phyloP scores from a whole-genome alignment of 2,329 filamentous ascomycete genomes.

The Daldinia eschscholtzii region DNA sequence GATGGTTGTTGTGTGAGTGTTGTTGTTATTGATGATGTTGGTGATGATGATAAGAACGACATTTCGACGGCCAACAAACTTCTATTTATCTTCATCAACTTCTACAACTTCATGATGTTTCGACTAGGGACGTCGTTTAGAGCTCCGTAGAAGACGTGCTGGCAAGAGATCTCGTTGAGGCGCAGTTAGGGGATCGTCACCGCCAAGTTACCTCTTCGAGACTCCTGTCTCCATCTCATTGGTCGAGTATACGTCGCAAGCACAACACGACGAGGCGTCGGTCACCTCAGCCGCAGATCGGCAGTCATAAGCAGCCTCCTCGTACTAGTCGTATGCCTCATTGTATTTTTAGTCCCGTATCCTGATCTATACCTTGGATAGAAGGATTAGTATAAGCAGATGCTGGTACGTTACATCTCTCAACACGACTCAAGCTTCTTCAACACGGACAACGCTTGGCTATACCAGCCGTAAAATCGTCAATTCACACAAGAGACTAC shows the following conservation, averaged over 20 bases:
- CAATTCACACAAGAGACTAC: neutral
- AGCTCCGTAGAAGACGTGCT: neutral
- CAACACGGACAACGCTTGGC: neutral
- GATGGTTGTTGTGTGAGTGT: neutral
- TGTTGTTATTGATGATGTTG: neutral
- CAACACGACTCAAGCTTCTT: neutral
- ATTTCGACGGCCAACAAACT: neutral
- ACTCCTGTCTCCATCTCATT: neutral
- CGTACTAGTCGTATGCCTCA: neutral
- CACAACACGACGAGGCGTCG: neutral
- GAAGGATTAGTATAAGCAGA: neutral
- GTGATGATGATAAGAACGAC: neutral
- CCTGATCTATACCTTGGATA: neutral
- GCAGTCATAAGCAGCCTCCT: constrained; percentile 6
- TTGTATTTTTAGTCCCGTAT: neutral
- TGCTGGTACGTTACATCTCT: constrained; percentile 3
- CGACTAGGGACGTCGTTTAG: neutral
- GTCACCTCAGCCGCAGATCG: constrained; percentile 5
- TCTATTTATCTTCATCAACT: constrained; percentile 4
- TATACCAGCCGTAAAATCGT: neutral
- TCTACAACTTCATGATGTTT: neutral
- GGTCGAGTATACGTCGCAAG: constrained; percentile 1
- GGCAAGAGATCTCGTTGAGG: constrained; percentile 2
- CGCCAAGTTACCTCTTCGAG: constrained; percentile 1
- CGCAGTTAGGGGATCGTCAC: neutral